Conservation (phyloP, 2,329 filamentous ascomycete species). For the Fusarium caatingaense region DNA sequence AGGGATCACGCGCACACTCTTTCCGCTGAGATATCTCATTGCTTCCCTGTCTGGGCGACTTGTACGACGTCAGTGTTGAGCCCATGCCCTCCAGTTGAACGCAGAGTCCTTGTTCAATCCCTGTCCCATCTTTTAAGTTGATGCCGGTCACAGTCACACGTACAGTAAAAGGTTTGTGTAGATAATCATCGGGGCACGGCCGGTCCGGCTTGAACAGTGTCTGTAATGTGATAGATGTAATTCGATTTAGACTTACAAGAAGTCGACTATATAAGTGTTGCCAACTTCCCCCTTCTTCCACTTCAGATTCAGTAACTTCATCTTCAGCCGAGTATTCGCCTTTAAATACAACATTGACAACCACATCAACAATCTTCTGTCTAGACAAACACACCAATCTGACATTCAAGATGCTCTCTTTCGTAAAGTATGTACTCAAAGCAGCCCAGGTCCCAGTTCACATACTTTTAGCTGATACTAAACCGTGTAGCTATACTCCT, state of each 20-base stretch:
- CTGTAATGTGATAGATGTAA: constrained; percentile 15
- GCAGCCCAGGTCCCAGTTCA: background rate
- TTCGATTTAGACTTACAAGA: constrained; percentile 3
- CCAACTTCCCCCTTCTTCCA: constrained; percentile 1
- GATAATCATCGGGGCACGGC: constrained; percentile 23
- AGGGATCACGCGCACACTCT: constrained; percentile 24
- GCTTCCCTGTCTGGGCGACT: constrained; percentile 16
- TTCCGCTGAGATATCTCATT: constrained; percentile 18
- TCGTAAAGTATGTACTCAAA: constrained; percentile 39
- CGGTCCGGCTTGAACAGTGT: constrained; percentile 28
- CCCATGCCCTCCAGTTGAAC: constrained; percentile 13
- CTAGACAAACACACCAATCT: background rate
- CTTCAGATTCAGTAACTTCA: background rate
- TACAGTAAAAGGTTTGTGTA: constrained; percentile 7
- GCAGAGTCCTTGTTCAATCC: constrained; percentile 11
- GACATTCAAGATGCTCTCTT: constrained; percentile 35
- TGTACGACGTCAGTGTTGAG: constrained; percentile 34
- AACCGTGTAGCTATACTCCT: constrained; percentile 34
- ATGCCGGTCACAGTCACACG: constrained; percentile 35
- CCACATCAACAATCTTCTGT: background rate
- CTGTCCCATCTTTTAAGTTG: constrained; percentile 9
- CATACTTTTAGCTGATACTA: constrained; percentile 1
- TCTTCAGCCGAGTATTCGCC: constrained; percentile 6
- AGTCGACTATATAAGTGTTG: constrained; percentile 24
- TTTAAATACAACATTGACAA: background rate